Percentiles rank a stretch among this genome's conserved stretches.
Evolutionary conservation across 805 yeast genomes (phyloP).

Genomic region (Metschnikowia cerradonensis): DNA sequence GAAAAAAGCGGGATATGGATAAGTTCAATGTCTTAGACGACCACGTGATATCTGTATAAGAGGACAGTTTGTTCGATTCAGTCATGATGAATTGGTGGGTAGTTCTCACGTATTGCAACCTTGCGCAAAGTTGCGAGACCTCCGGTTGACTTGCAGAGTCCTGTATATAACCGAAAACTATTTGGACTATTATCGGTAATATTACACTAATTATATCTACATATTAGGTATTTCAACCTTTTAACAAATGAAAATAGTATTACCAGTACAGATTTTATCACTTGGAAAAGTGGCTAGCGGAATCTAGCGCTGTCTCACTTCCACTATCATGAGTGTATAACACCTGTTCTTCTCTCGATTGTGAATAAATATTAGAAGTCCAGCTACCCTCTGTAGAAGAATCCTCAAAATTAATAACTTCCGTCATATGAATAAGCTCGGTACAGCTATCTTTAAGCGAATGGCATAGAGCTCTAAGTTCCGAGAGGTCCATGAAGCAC

Average conservation of each 20-base stretch:
- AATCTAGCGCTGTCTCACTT: neutral
- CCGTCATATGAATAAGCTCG: constrained; percentile 1
- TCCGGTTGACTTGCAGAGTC: neutral
- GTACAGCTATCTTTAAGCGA: neutral
- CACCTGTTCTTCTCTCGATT: neutral
- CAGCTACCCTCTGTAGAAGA: neutral
- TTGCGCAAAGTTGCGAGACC: constrained; percentile 3
- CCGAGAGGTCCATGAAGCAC: neutral
- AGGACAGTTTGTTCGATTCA: neutral
- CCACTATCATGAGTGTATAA: neutral
- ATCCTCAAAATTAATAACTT: neutral
- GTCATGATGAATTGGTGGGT: neutral
- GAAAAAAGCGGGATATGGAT: constrained; percentile 1
- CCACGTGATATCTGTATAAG: constrained; percentile 1
- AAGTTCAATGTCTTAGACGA: neutral
- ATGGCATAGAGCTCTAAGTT: neutral
- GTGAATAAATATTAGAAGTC: neutral
- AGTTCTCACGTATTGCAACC: neutral
- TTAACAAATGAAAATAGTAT: no score
- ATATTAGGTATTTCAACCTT: no score
- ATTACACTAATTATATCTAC: neutral
- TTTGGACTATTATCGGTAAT: no score
- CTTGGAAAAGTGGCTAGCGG: neutral
- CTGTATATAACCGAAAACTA: neutral
- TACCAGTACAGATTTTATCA: neutral